These are phyloP conservation scores for Trichomonas vaginalis DNA, from an alignment of 208 protist genomes.

Conservation along the genomic window DNA sequence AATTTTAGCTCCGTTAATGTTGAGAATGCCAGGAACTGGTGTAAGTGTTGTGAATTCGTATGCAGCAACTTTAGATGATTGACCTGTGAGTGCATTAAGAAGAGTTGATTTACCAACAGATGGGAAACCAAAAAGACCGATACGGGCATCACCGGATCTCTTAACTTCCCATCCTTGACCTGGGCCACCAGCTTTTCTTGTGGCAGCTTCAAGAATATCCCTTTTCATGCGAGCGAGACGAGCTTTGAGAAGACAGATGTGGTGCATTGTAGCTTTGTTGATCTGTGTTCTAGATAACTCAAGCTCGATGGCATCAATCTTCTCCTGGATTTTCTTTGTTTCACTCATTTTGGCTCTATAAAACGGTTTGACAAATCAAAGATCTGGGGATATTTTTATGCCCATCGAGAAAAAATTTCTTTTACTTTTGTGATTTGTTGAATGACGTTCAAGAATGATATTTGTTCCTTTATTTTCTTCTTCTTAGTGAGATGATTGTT, in stretches of 20 bases:
- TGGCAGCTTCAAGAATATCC: slow-evolving; percentile 1
- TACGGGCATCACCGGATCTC: slow-evolving; percentile 59
- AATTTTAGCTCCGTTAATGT: slow-evolving; percentile 46
- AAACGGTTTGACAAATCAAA: too few species aligned
- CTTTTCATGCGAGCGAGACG: slow-evolving; percentile 25
- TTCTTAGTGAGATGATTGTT: too few species aligned
- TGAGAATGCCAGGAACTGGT: slow-evolving; percentile 79
- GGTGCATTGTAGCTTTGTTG: slow-evolving; percentile 85
- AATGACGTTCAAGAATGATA: too few species aligned
- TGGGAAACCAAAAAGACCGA: slow-evolving; percentile 66
- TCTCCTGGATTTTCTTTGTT: slow-evolving; percentile 58
- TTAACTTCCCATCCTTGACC: slow-evolving; percentile 1
- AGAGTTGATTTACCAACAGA: slow-evolving; percentile 92
- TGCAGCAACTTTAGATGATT: slow-evolving; percentile 70
- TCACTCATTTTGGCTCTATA: not conserved
- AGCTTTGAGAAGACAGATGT: slow-evolving; percentile 27
- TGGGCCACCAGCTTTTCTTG: not conserved
- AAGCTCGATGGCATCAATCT: slow-evolving; percentile 84
- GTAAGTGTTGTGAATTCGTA: slow-evolving; percentile 90
- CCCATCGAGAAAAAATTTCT: too few species aligned
- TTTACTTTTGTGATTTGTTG: too few species aligned
- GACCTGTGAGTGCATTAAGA: slow-evolving; percentile 77
- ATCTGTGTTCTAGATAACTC: slow-evolving; percentile 88
- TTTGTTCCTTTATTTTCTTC: too few species aligned
- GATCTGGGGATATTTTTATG: too few species aligned